phyloP scores from a whole-genome alignment of 352 stramenopile species.

The Globisporangium parvum region DNA sequence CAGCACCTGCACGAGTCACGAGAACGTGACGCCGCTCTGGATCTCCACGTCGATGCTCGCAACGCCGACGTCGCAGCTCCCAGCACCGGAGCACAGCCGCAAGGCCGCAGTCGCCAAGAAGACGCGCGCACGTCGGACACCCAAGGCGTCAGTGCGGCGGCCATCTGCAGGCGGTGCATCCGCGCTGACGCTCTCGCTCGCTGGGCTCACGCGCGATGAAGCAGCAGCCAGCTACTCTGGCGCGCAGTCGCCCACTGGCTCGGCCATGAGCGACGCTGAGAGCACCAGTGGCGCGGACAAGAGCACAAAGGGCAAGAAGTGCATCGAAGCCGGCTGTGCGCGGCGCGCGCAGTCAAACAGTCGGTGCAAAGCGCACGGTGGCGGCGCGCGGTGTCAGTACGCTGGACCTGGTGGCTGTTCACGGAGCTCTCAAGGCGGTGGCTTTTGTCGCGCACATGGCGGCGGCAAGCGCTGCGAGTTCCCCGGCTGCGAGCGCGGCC shows the following conservation, averaged over 20 bases:
- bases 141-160: slow-evolving; percentile 1
- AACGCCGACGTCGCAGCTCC: slow-evolving; percentile 11
- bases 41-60: slow-evolving; percentile 16
- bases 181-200: slow-evolving; percentile 7
- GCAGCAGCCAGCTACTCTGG: neutral
- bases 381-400: slow-evolving; percentile 68
- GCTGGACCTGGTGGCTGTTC: slow-evolving; percentile 50
- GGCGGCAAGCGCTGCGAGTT: slow-evolving; percentile 80
- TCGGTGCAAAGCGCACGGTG: slow-evolving; percentile 74
- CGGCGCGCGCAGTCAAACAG: slow-evolving; percentile 77
- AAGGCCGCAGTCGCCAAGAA: slow-evolving; percentile 12
- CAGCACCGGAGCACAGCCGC: slow-evolving; percentile 4
- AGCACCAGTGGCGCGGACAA: slow-evolving; percentile 7
- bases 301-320: slow-evolving; percentile 68
- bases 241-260: neutral
- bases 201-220: neutral
- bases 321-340: slow-evolving; percentile 48
- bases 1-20: neutral
- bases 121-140: slow-evolving; percentile 1
- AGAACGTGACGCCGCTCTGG: slow-evolving; percentile 5
- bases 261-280: neutral
- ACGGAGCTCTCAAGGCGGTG: slow-evolving; percentile 68
- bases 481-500: slow-evolving; percentile 55
- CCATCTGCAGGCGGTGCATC: neutral
- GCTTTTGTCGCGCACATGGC: slow-evolving; percentile 75